Evolutionary conservation across 805 yeast genomes (phyloP), one percentile per base, ranked within the genome.

Genomic region (Saccharomycopsis fibuligera): DNA sequence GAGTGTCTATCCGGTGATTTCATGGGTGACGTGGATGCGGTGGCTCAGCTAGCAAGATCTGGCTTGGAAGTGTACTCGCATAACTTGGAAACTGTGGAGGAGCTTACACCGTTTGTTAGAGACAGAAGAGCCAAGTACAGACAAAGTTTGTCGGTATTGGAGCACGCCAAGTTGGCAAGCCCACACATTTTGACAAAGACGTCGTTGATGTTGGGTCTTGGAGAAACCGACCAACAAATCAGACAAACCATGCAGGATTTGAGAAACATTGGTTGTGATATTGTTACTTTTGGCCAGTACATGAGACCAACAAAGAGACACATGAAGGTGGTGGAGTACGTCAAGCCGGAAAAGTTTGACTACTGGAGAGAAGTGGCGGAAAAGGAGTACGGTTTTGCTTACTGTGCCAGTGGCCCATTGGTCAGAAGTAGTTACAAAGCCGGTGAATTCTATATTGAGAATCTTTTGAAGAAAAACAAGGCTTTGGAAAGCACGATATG

Each of bases 231-330:
- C 60, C 96, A 83, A 47, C 97, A 93, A 67, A 65, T 93, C 10
- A 63, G 81, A 62, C 81, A 79, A 56, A 82, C 97, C 0, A 64
- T 93, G 59, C 72, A 66, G 54, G 95, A 87, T 62, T 70, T 95
- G 57, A 77, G 98, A 54, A 79, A 68, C 17, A 76, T 83, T 39
- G 69, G 75, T 6, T 93, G 95, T 64, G 98, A 93, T 61, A 96
- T 93, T 44, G 96, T 93, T 16, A 93, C 99, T 0, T 93, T 93
- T 67, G 99, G 99, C 33, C 99, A 93, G 68, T 93, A 93, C 66
- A 93, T 93, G 97, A 78, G 99, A 64, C 99, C 99, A 40, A 93
- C 99, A 1, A 93, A 86, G 68, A 81, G 99, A 62, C 99, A 93
- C 66, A 89, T 93, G 95, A 90, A 90, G 69, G 99, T 93, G 38